Conservation (phyloP, 139 green algal species). For the Chlorella ohadii region DNA sequence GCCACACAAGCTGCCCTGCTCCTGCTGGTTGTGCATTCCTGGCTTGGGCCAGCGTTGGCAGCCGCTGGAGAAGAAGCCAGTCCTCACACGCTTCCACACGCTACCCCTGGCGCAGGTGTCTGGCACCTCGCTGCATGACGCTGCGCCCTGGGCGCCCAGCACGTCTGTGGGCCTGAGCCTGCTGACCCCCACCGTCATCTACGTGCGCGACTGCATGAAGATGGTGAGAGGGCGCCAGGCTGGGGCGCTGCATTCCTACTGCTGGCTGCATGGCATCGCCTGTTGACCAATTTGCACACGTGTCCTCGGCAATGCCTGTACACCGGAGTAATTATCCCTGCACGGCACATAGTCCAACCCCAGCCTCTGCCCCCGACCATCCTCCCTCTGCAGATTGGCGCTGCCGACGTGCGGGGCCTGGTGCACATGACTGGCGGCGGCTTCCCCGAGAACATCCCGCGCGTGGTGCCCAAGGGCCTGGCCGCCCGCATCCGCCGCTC, state of each 20-base stretch:
- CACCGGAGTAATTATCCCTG: no score
- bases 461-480: constrained; percentile 91
- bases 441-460: constrained; percentile 97
- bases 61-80: no score
- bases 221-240: not conserved
- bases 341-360: no score
- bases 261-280: no score
- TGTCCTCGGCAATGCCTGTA: no score
- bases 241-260: not conserved
- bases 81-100: not conserved
- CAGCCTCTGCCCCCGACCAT: not conserved
- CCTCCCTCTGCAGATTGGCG: not conserved
- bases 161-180: constrained; percentile 64
- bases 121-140: constrained; percentile 64
- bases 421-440: constrained; percentile 99
- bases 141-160: constrained; percentile 64
- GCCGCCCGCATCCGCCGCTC: constrained; percentile 65
- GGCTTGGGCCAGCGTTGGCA: no score
- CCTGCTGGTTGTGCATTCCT: no score
- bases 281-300: no score
- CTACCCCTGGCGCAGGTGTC: constrained; percentile 54
- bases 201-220: constrained; percentile 59
- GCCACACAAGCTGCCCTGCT: no score
- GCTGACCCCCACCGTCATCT: constrained; percentile 74
- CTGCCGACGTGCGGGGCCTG: constrained; percentile 64